These are phyloP conservation scores for Coemansia reversa DNA, from an alignment of 192 early-diverging fungal genomes.

Conservation along the genomic window DNA sequence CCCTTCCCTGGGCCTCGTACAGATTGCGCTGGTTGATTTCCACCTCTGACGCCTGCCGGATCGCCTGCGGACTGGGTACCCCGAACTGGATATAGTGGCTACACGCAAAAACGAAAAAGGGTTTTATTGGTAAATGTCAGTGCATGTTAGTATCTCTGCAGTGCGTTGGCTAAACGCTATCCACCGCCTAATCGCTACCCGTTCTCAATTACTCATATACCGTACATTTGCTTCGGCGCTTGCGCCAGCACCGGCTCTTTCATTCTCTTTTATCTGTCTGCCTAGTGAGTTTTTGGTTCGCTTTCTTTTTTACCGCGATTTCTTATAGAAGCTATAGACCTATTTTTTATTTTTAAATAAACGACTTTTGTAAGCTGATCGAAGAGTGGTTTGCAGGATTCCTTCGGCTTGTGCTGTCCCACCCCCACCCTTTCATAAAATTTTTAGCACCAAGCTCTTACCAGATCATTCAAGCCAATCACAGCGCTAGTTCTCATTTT, in stretches of 20 bases:
- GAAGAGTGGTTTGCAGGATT: not conserved
- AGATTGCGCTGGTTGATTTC: constrained; percentile 90
- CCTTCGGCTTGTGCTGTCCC: not conserved
- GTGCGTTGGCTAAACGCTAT: not conserved
- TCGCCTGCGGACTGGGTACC: constrained; percentile 84
- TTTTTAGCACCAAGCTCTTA: not conserved
- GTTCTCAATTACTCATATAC: not conserved
- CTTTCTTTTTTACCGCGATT: not conserved
- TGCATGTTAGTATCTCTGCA: not conserved
- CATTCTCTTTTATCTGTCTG: constrained; percentile 52
- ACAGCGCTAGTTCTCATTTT: not conserved
- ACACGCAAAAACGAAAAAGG: constrained; percentile 6
- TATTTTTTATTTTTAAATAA: too few relatives aligned
- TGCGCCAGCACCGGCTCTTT: constrained; percentile 75
- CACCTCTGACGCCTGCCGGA: constrained; percentile 84
- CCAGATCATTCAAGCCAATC: not conserved
- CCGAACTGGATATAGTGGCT: constrained; percentile 95
- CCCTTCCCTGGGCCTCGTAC: constrained; percentile 66
- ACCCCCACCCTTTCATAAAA: not conserved
- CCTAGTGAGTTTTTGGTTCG: not conserved
- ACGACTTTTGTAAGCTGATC: not conserved
- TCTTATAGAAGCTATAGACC: too few relatives aligned
- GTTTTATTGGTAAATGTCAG: not conserved
- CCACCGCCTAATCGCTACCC: too few relatives aligned
- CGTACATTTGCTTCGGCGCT: constrained; percentile 75